Percentiles rank a stretch among this genome's conserved stretches.
These are phyloP conservation scores for Aspergillus udagawae DNA, from an alignment of 2,329 filamentous ascomycete species.

Conservation along the genomic window DNA sequence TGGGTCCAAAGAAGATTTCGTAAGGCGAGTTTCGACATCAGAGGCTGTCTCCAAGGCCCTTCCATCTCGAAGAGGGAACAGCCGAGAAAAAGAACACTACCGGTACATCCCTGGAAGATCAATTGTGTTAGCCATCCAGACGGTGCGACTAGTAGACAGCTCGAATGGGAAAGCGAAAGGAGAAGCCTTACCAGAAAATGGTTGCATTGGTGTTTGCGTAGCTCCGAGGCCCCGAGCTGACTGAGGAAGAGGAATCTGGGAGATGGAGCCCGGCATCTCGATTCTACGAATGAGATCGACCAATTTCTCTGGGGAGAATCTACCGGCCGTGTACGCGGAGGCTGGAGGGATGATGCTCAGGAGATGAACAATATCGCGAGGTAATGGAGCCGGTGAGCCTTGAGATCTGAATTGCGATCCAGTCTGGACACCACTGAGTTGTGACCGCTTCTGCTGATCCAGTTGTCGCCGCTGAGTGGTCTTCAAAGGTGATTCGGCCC, in stretches of 20 bases:
- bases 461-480: slow-evolving; percentile 80
- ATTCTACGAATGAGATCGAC: slow-evolving; percentile 69
- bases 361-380: slow-evolving; percentile 60
- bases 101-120: slow-evolving; percentile 7
- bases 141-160: not conserved
- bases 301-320: slow-evolving; percentile 67
- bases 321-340: slow-evolving; percentile 65
- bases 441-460: slow-evolving; percentile 63
- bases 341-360: slow-evolving; percentile 72
- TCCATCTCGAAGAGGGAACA: not conserved
- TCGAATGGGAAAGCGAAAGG: not conserved
- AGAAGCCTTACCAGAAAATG: slow-evolving; percentile 32
- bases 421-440: slow-evolving; percentile 26
- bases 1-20: not conserved
- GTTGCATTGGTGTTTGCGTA: slow-evolving; percentile 21
- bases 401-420: slow-evolving; percentile 48
- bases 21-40: not conserved
- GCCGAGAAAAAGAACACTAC: not conserved
- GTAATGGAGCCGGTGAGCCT: slow-evolving; percentile 61
- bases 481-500: slow-evolving; percentile 91
- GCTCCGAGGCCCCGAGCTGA: slow-evolving; percentile 27
- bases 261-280: slow-evolving; percentile 55
- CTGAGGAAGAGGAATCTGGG: slow-evolving; percentile 36
- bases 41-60: not conserved
- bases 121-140: slow-evolving; percentile 2